Evolutionary conservation across 2,329 filamentous ascomycete genomes (phyloP), one percentile per base, ranked within the genome.

Genomic region (Bipolaris gigantea): DNA sequence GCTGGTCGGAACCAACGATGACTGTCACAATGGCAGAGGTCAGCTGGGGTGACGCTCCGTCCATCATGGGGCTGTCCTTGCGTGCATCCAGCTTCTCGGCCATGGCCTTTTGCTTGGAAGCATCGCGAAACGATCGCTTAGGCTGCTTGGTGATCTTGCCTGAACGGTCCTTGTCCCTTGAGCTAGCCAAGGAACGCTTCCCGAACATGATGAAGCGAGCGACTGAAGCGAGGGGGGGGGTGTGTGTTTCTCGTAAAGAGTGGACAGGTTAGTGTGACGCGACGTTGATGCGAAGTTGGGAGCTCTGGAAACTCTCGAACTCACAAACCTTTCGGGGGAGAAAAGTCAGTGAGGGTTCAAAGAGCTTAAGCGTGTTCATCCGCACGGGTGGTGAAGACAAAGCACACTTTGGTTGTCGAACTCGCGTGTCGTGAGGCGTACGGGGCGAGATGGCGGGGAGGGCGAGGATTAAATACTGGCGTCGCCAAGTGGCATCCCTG

Each of bases 1-100:
- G 89, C 74, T 89, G 88, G 71, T 96, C 92, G 67, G 79, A 80
- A 66, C 92, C 92, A 72, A 97, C 87, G 64, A 89, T 86, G 66
- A 97, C 81, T 56, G 92, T 96, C 77, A 96, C 83, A 76, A 96
- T 95, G 71, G 92, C 89, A 63, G 82, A 83, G 65, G 83, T 83
- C 68, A 85, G 79, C 66, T 71, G 78, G 48, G 79, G 79, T 39
- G 79, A 80, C 59, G 64, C 71, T 55, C 71, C 79, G 71, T 77
- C 81, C 76, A 79, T 75, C 64, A 67, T 76, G 62, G 79, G 79
- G 74, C 77, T 84, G 68, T 88, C 85, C 76, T 92, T 81, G 64
- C 69, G 70, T 62, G 63, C 63, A 66, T 88, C 85, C 66, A 72
- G 60, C 78, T 89, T 92, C 80, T 89, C 88, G 78, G 93, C 88